Base-by-base conservation (phyloP, 1,139 yeast species). In the Pichia sp. region DNA sequence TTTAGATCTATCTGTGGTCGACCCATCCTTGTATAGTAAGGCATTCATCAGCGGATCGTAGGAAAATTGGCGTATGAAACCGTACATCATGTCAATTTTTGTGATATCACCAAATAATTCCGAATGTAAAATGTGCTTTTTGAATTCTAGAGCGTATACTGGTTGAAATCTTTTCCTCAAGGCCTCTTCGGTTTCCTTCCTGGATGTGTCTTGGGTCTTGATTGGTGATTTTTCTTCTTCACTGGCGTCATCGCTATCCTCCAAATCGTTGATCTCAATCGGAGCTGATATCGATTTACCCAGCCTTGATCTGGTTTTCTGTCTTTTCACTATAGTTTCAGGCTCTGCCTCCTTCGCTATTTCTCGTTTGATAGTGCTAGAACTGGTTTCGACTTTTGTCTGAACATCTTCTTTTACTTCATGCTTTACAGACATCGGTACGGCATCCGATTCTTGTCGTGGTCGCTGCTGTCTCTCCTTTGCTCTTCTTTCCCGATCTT, bases 11-110 rank as follows among this genome's bases (percentile, higher is more conserved):
- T 49, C 41, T 30, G 52, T 49, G 24, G 24, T 20, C 8, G 51
- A 36, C 17, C 14, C 34, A n/a, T 31, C 9, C 16, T 55, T 16
- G 20, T 36, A n/a, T 10, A 34, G 49, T n/a, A 53, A 52, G 51
- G 58, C 58, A 1, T 61, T 60, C 24, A 56, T 34, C 20, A 46
- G 50, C 4, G 9, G 24, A 46, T 55, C 53, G 42, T 64, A 66
- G 17, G 58, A 56, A 63, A 67, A 58, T 4, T 52, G 50, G 31
- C 62, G 64, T 47, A 68, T 61, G 59, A 66, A 60, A 34, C 66
- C 67, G 12, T 64, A 56, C 44, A 68, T 60, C 45, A 57, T 61
- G 50, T 68, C 69, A 20, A 67, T 52, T 12, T 61, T 61, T 8
- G 61, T 64, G 30, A 62, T 57, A 20, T 61, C 62, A 0, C 61